Base-by-base conservation (phyloP, 2,329 filamentous ascomycete genomes). In the Apiospora arundinis region DNA sequence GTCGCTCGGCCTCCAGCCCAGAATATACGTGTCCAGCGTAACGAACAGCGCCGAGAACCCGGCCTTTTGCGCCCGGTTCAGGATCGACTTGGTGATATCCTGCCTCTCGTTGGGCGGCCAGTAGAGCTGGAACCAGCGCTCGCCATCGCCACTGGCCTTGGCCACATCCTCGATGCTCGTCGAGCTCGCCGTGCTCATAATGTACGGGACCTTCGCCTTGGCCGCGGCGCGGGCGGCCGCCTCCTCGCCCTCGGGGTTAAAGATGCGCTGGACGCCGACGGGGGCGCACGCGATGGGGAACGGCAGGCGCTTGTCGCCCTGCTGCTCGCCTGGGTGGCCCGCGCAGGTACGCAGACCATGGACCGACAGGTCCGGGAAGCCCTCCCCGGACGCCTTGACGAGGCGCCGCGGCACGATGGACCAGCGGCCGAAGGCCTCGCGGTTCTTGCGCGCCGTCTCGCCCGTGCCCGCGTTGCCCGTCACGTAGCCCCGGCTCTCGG, bases 151-250 rank as follows among this genome's bases (percentile, higher is more conserved):
- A 25, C 71, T 78, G 21, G 77, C 77, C 44, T 66, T 69, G 12
- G 76, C 77, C 40, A 78, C 76, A n/a, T 77, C 76, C 72, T 78
- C 76, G 32, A 78, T 78, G 56, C 74, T 75, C 1, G 74, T 75
- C n/a, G 75, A 76, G 65, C 74, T 76, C 16, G 76, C 76, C 37
- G 76, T 76, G 69, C 75, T 77, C 73, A 78, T 71, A 48, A 77
- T 76, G 68, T 75, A 78, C 23, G 76, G 76, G 5, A 78, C 74
- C 0, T 49, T 11, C 65, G 73, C 67, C 52, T 72, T 44, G 8
- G 74, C 74, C 2, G 77, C 77, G 0, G 76, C 77, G 1, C 60
- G 52, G 6, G 77, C 77, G 28, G 75, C 70, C 18, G 75, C 77
- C 44, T 71, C 9, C 69, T 78, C 76, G 23, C 76, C 77, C 4